A percentile compares a stretch with the other conserved stretches of the same genome.
Conservation (phyloP, 495 filamentous ascomycete species). For the Podospora pseudocomata region DNA sequence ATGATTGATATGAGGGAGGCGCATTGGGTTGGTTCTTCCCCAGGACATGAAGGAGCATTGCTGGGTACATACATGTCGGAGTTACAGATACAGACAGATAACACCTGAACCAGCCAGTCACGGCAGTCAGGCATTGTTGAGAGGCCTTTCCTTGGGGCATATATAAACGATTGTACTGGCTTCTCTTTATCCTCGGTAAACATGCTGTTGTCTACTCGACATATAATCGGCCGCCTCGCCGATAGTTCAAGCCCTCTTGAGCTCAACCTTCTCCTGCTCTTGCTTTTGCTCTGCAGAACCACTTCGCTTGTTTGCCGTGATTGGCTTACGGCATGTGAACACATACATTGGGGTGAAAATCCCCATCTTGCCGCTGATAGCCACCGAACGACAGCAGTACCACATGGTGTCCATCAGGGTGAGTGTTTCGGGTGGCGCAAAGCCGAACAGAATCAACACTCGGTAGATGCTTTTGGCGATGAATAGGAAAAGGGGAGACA, state of each 20-base stretch:
- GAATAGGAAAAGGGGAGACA: slow-evolving; percentile 15
- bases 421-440: slow-evolving; percentile 9
- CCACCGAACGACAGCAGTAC: slow-evolving; percentile 21
- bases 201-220: no score
- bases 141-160: not conserved
- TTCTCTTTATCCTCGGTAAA: not conserved
- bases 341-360: slow-evolving; percentile 25
- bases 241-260: not conserved
- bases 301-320: not conserved
- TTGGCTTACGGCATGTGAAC: slow-evolving; percentile 20
- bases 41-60: not conserved
- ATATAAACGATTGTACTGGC: not conserved
- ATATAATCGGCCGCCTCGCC: no score
- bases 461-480: slow-evolving; percentile 3
- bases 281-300: not conserved
- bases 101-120: not conserved
- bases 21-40: not conserved
- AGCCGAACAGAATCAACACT: slow-evolving; percentile 10
- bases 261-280: not conserved
- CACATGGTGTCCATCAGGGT: slow-evolving; percentile 22
- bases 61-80: not conserved
- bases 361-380: slow-evolving; percentile 15
- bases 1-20: not conserved
- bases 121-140: not conserved
- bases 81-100: not conserved